Evolutionary conservation across 2,329 filamentous ascomycete genomes (phyloP).

Genomic region (Bimuria novae-zelandiae): DNA sequence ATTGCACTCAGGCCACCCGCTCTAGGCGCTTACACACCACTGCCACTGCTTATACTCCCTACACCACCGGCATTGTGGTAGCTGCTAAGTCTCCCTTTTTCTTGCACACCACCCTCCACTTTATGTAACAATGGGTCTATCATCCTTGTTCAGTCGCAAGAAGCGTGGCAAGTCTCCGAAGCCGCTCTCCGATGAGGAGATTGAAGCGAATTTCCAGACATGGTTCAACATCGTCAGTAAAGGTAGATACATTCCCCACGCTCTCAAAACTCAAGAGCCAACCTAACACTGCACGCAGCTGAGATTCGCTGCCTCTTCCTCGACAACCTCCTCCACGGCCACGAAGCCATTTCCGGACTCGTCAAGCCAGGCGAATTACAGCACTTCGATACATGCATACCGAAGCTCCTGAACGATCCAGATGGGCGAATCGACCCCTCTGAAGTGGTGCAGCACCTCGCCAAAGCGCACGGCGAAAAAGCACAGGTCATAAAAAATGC

Average conservation of each 20-base stretch:
- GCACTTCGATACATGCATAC: neutral
- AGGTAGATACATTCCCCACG: neutral
- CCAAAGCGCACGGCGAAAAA: neutral
- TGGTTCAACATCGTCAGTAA: neutral
- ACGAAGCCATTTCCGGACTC: neutral
- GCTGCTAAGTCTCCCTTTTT: too few relatives aligned
- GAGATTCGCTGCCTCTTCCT: neutral
- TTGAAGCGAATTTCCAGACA: neutral
- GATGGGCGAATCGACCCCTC: neutral
- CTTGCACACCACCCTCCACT: too few relatives aligned
- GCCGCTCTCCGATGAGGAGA: neutral
- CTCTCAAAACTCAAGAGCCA: neutral
- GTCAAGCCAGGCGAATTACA: neutral
- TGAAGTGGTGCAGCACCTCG: neutral
- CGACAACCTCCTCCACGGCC: neutral
- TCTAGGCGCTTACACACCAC: too few relatives aligned
- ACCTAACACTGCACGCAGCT: neutral
- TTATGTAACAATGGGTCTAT: neutral
- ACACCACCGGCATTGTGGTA: too few relatives aligned
- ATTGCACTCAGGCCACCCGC: too few relatives aligned
- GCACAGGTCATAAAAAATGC: neutral
- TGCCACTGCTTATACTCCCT: too few relatives aligned
- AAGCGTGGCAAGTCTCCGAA: neutral
- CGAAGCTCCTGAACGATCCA: neutral
- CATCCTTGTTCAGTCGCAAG: neutral